Conservation (phyloP, 768 basidiomycete species). For the Strobilomyces echinocephalus region DNA sequence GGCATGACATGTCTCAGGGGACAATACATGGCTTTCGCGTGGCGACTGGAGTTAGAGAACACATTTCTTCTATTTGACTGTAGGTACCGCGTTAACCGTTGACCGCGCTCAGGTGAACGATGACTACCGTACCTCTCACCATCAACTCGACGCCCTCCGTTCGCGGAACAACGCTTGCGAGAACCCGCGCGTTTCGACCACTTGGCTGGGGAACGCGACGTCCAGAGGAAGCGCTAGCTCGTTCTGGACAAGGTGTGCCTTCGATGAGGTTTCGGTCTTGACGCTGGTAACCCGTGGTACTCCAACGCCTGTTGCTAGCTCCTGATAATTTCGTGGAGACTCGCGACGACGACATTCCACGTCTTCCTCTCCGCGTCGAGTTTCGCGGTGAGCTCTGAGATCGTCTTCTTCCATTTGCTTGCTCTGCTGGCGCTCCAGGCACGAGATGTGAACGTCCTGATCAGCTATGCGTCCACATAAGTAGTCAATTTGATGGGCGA, state of each 20-base stretch:
- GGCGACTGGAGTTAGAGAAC: background rate
- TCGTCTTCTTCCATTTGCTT: slow-evolving; percentile 2
- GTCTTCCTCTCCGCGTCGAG: slow-evolving; percentile 1
- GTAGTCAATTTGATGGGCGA: no score
- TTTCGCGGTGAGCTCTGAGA: slow-evolving; percentile 11
- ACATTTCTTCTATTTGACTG: background rate
- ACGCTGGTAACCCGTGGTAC: slow-evolving; percentile 13
- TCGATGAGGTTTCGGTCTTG: slow-evolving; percentile 17
- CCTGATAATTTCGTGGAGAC: slow-evolving; percentile 4
- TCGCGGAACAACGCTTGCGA: background rate
- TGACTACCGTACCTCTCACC: slow-evolving; percentile 2
- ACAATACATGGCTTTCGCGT: background rate
- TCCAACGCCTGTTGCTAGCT: slow-evolving; percentile 5
- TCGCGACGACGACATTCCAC: slow-evolving; percentile 1
- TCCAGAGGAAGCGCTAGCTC: slow-evolving; percentile 6
- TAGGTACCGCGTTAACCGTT: background rate
- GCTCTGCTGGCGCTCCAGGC: slow-evolving; percentile 8
- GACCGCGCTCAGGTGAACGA: background rate
- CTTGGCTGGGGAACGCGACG: background rate
- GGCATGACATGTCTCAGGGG: background rate
- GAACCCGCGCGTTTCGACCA: background rate
- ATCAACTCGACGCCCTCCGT: background rate
- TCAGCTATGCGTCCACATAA: slow-evolving; percentile 6
- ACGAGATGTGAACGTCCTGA: slow-evolving; percentile 12
- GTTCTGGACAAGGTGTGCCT: slow-evolving; percentile 14